Percentiles rank a stretch among this genome's conserved stretches.
Conservation (phyloP, 306 rosid genomes). For the Erythrophleum fordii region DNA sequence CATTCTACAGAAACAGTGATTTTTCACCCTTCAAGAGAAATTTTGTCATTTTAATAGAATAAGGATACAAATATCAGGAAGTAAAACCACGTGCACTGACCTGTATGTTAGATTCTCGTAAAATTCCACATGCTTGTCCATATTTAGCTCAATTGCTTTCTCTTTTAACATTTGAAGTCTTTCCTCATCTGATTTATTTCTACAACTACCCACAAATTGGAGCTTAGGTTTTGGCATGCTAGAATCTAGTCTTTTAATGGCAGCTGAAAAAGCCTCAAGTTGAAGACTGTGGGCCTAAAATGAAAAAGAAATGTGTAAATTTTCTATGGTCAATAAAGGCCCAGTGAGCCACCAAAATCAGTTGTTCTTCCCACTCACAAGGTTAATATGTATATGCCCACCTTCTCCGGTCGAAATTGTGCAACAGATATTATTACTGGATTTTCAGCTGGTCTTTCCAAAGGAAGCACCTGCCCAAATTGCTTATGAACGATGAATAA, state of each 20-base stretch:
- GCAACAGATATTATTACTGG: conserved; percentile 85
- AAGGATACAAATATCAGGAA: neutral
- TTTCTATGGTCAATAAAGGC: conserved; percentile 42
- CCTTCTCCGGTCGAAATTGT: conserved; percentile 99
- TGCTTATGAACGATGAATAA: conserved; percentile 17
- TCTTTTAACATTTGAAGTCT: conserved; percentile 71
- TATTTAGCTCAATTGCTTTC: conserved; percentile 71
- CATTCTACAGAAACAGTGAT: neutral
- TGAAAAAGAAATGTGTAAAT: conserved; percentile 42
- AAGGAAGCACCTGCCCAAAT: conserved; percentile 75
- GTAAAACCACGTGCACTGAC: conserved; percentile 49
- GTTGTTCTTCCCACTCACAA: conserved; percentile 57
- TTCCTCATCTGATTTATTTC: conserved; percentile 82
- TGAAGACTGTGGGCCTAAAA: conserved; percentile 89
- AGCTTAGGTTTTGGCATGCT: conserved; percentile 72
- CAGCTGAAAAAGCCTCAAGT: conserved; percentile 91
- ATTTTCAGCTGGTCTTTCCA: conserved; percentile 65
- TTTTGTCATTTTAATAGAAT: neutral
- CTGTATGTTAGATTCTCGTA: conserved; percentile 78
- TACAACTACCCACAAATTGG: conserved; percentile 93
- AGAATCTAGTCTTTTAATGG: conserved; percentile 63
- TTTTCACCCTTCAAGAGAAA: neutral
- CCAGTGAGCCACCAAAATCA: conserved; percentile 46
- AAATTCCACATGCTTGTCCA: conserved; percentile 79
- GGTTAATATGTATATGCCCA: conserved; percentile 60